Conservation (phyloP, 176 grass and related monocot genomes). For the Tillandsia leiboldiana region DNA sequence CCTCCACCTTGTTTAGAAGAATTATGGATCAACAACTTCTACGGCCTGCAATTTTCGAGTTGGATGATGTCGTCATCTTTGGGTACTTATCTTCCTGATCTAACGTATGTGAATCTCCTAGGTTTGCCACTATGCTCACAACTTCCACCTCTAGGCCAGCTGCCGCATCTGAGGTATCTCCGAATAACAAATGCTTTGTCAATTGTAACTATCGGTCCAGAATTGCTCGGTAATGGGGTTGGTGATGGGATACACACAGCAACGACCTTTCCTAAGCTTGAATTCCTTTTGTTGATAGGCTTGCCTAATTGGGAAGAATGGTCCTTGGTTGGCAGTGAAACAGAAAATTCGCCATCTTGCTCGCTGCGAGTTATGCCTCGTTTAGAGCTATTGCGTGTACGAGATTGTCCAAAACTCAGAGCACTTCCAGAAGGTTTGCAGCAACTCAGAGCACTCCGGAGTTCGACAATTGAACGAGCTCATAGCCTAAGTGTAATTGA, state of each 20-base stretch:
- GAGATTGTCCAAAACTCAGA: constrained; percentile 13
- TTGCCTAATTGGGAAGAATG: constrained; percentile 34
- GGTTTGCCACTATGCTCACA: constrained; percentile 10
- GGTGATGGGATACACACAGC: not conserved
- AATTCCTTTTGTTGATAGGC: not conserved
- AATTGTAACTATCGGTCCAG: constrained; percentile 19
- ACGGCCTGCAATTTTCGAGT: not conserved
- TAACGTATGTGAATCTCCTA: constrained; percentile 6
- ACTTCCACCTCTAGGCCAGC: constrained; percentile 21
- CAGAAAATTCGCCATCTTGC: not conserved
- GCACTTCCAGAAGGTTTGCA: constrained; percentile 12
- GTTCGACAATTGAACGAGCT: not conserved
- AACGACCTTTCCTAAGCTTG: constrained; percentile 12
- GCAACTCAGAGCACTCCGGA: constrained; percentile 1
- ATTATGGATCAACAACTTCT: not conserved
- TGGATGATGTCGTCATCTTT: not conserved
- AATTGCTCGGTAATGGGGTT: constrained; percentile 10
- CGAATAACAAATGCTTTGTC: constrained; percentile 1
- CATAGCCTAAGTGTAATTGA: not conserved
- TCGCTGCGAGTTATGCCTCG: not conserved
- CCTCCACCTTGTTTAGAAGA: constrained; percentile 21
- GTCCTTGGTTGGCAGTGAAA: constrained; percentile 8
- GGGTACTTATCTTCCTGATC: constrained; percentile 1
- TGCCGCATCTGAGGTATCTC: constrained; percentile 19
- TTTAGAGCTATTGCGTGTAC: not conserved